Evolutionary conservation across 345 rosid species (phyloP).

Genomic region (Combretum micranthum): DNA sequence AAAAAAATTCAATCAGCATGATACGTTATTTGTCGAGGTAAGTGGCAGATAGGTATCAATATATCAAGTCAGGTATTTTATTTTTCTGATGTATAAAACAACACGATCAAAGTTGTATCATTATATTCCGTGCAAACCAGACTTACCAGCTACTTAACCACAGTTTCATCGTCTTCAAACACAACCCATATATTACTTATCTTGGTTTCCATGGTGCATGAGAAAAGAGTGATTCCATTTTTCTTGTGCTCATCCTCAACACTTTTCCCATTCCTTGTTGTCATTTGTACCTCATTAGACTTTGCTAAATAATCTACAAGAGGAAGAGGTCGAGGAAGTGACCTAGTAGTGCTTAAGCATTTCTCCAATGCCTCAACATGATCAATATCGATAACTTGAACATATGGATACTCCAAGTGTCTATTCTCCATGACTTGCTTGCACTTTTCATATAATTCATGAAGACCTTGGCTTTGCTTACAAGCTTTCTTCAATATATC

Average conservation of each 20-base stretch:
- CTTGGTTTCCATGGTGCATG: slow-evolving; percentile 58
- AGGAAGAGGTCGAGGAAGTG: slow-evolving; percentile 7
- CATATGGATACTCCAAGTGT: slow-evolving; percentile 60
- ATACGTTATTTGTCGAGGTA: no score
- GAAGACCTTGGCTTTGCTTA: slow-evolving; percentile 43
- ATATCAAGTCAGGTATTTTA: no score
- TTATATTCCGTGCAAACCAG: no score
- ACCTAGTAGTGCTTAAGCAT: slow-evolving; percentile 21
- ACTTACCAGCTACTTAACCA: no score
- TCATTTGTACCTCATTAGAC: slow-evolving; percentile 13
- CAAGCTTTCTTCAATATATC: slow-evolving; percentile 59
- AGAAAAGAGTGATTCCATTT: slow-evolving; percentile 16
- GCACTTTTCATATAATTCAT: slow-evolving; percentile 47
- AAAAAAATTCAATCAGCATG: no score
- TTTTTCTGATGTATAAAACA: no score
- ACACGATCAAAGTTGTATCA: no score
- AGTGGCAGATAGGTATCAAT: no score
- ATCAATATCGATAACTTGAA: slow-evolving; percentile 48
- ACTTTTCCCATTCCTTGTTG: not conserved
- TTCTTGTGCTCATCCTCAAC: slow-evolving; percentile 11
- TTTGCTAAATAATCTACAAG: slow-evolving; percentile 10
- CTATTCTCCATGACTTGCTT: slow-evolving; percentile 34
- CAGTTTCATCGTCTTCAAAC: slow-evolving; percentile 45
- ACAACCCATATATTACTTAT: slow-evolving; percentile 78
- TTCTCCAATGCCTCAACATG: slow-evolving; percentile 55